A percentile compares a stretch with the other conserved stretches of the same genome.
phyloP scores from a whole-genome alignment of 2,329 filamentous ascomycete species.

The Cryphonectria parasitica region DNA sequence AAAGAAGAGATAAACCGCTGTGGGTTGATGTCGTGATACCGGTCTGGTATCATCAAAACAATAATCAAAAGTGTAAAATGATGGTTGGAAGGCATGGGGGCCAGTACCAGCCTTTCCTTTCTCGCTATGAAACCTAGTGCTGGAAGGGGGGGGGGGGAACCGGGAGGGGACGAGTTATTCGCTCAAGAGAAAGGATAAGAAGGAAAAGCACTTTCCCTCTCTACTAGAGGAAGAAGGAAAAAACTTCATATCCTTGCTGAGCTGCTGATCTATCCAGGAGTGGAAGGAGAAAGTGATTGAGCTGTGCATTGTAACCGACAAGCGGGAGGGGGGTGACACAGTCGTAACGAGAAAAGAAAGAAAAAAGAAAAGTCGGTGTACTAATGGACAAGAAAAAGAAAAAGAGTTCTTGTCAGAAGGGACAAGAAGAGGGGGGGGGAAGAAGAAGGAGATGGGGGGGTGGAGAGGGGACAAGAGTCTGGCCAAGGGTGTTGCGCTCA shows the following conservation, averaged over 20 bases:
- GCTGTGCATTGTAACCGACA: not conserved
- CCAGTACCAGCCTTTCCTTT: not conserved
- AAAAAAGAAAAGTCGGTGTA: not conserved
- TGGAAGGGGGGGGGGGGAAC: too few species aligned
- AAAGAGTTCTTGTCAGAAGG: not conserved
- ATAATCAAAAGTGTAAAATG: too few species aligned
- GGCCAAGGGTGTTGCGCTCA: not conserved
- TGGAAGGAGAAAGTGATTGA: not conserved
- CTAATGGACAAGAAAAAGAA: not conserved
- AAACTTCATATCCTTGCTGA: not conserved
- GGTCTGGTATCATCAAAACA: too few species aligned
- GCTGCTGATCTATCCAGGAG: not conserved
- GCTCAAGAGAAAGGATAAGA: not conserved
- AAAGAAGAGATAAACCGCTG: not conserved
- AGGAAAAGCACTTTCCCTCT: slow-evolving; percentile 2
- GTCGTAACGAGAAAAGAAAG: not conserved
- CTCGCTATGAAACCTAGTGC: not conserved
- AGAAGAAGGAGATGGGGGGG: not conserved
- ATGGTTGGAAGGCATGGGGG: not conserved
- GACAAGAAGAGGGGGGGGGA: not conserved
- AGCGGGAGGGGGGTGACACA: not conserved
- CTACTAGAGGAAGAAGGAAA: not conserved
- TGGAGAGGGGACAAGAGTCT: too few species aligned
- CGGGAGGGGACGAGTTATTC: not conserved
- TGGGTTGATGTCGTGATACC: not conserved